phyloP scores from a whole-genome alignment of 345 rosid species.

The Sonneratia alba region DNA sequence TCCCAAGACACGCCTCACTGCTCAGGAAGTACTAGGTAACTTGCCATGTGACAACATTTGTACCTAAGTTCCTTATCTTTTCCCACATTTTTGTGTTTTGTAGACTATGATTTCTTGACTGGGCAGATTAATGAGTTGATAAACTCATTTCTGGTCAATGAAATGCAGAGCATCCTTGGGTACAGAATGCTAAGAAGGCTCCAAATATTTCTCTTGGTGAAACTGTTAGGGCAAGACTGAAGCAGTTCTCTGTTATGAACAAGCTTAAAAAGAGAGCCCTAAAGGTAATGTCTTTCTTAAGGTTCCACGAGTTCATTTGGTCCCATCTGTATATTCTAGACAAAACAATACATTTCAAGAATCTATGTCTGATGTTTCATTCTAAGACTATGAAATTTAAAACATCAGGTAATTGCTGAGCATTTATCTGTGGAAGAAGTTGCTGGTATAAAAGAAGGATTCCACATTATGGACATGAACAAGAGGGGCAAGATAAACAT shows the following conservation, averaged over 20 bases:
- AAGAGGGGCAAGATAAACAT: slow-evolving; percentile 78
- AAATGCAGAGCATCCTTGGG: slow-evolving; percentile 84
- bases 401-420: slow-evolving; percentile 77
- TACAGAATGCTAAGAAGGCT: slow-evolving; percentile 84
- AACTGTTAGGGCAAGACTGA: slow-evolving; percentile 88
- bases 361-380: not conserved
- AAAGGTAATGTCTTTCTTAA: slow-evolving; percentile 42
- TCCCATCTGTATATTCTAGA: not conserved
- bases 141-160: not conserved
- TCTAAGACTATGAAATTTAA: not conserved
- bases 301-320: not conserved
- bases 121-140: not conserved
- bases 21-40: slow-evolving; percentile 93
- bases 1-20: slow-evolving; percentile 72
- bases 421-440: slow-evolving; percentile 91
- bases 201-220: slow-evolving; percentile 93
- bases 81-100: not conserved
- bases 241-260: slow-evolving; percentile 94
- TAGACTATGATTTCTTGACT: not conserved
- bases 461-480: slow-evolving; percentile 67
- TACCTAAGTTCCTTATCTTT: too few relatives aligned
- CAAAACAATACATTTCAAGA: not conserved
- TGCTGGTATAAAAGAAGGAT: slow-evolving; percentile 85
- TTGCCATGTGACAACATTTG: not conserved
- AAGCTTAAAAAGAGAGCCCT: slow-evolving; percentile 98